These are phyloP conservation scores for Rasamsonia emersonii DNA, from an alignment of 2,329 filamentous ascomycete genomes.

Conservation along the genomic window DNA sequence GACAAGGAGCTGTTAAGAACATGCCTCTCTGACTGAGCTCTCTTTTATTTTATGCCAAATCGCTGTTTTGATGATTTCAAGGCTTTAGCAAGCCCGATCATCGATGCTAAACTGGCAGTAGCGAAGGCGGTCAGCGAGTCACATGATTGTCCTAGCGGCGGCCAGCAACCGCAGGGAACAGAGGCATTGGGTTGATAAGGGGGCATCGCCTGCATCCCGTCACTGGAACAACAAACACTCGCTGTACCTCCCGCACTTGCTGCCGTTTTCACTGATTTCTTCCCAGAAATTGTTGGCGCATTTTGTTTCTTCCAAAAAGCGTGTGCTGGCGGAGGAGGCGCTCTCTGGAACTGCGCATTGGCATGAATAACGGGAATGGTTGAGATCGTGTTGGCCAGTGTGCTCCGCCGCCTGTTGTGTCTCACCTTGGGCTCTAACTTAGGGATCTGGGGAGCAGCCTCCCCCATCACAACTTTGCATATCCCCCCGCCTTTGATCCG, in stretches of 20 bases:
- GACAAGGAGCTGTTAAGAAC: no score
- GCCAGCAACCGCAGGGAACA: conserved; percentile 1
- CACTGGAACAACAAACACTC: conserved; percentile 4
- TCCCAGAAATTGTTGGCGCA: neutral
- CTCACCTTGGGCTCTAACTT: conserved; percentile 22
- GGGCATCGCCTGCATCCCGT: conserved; percentile 4
- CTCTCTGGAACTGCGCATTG: conserved; percentile 5
- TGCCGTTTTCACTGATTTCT: no score
- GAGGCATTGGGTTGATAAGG: neutral
- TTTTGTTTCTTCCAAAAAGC: neutral
- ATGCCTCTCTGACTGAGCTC: no score
- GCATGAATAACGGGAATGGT: conserved; percentile 17
- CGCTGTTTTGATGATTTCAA: no score
- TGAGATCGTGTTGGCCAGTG: conserved; percentile 19
- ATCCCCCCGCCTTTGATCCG: neutral
- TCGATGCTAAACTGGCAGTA: no score
- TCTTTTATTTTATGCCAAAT: no score
- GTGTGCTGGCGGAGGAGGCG: neutral
- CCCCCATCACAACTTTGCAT: conserved; percentile 1
- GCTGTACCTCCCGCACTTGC: neutral
- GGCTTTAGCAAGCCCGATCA: no score
- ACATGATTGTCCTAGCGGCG: conserved; percentile 1
- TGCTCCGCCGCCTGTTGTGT: conserved; percentile 26
- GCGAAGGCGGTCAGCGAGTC: conserved; percentile 3
- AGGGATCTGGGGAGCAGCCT: conserved; percentile 7